Percentiles rank a stretch among this genome's conserved stretches.
These are phyloP conservation scores for Leucocoprinus leucothites DNA, from an alignment of 768 basidiomycete species.

Conservation along the genomic window DNA sequence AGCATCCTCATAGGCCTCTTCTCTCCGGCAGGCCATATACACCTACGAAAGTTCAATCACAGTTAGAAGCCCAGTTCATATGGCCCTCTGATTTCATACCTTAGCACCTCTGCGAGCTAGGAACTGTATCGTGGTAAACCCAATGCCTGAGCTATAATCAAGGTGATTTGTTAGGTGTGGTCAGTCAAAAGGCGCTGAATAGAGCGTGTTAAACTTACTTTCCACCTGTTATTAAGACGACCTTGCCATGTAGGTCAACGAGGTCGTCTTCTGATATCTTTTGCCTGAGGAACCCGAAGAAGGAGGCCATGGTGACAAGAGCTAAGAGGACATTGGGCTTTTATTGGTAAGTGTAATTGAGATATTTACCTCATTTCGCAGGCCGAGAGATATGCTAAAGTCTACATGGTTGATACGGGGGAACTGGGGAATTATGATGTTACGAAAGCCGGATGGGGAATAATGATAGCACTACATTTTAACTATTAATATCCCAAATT, in stretches of 20 bases:
- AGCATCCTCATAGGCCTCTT: conserved; percentile 4
- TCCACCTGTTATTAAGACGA: conserved; percentile 45
- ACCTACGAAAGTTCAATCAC: not conserved
- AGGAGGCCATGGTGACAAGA: not conserved
- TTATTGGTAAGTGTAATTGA: no score
- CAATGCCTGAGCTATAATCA: conserved; percentile 8
- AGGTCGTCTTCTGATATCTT: conserved; percentile 31
- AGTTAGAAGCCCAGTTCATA: not conserved
- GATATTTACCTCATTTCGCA: no score
- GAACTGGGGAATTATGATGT: no score
- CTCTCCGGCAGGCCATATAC: conserved; percentile 13
- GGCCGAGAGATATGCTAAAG: no score
- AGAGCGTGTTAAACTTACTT: conserved; percentile 25
- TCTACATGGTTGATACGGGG: no score
- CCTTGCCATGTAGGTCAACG: conserved; percentile 38
- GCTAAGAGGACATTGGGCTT: no score
- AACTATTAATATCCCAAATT: no score
- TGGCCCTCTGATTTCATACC: not conserved
- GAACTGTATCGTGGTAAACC: conserved; percentile 9
- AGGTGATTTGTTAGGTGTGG: no score
- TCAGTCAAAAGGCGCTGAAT: not conserved
- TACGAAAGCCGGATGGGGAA: no score
- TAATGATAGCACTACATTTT: no score
- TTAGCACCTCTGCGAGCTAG: conserved; percentile 12
- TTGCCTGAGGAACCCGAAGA: not conserved